phyloP scores from a whole-genome alignment of 129 eudicot species.

The Lactuca sativa region DNA sequence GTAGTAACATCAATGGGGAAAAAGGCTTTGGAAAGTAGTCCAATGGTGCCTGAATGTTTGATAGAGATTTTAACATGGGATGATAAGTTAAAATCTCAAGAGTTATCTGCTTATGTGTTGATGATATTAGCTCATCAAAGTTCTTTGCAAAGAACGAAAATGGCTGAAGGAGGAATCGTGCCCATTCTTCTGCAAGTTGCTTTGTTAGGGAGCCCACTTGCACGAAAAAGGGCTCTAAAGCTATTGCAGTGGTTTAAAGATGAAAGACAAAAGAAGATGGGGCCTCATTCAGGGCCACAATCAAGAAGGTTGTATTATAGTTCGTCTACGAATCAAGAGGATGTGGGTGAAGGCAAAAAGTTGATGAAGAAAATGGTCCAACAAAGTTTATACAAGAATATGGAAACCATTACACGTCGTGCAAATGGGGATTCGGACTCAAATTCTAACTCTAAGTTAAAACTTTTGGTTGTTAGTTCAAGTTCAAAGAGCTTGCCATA shows the following conservation, averaged over 20 bases:
- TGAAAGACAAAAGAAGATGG: constrained; percentile 66
- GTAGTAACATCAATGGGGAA: constrained; percentile 77
- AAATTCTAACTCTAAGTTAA: constrained; percentile 48
- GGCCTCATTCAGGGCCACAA: constrained; percentile 91
- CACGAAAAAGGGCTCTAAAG: constrained; percentile 77
- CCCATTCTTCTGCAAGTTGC: constrained; percentile 81
- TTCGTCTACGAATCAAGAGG: constrained; percentile 48
- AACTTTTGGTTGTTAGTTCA: constrained; percentile 77
- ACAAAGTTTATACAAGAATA: constrained; percentile 81
- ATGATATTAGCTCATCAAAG: constrained; percentile 93
- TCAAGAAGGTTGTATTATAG: constrained; percentile 47
- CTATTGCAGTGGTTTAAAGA: constrained; percentile 92
- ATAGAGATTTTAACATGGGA: constrained; percentile 85
- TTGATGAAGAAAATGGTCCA: constrained; percentile 84
- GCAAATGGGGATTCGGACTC: constrained; percentile 59
- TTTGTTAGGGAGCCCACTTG: constrained; percentile 68
- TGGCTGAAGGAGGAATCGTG: constrained; percentile 87
- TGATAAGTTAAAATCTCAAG: constrained; percentile 65
- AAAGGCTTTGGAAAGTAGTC: constrained; percentile 62
- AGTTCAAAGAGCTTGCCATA: constrained; percentile 98
- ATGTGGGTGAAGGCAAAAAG: constrained; percentile 56
- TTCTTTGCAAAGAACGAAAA: constrained; percentile 66
- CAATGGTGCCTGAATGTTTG: constrained; percentile 58
- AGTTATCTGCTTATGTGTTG: constrained; percentile 70
- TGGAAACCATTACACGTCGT: constrained; percentile 83